Conservation (phyloP, 495 filamentous ascomycete genomes). For the Neurospora sp. region DNA sequence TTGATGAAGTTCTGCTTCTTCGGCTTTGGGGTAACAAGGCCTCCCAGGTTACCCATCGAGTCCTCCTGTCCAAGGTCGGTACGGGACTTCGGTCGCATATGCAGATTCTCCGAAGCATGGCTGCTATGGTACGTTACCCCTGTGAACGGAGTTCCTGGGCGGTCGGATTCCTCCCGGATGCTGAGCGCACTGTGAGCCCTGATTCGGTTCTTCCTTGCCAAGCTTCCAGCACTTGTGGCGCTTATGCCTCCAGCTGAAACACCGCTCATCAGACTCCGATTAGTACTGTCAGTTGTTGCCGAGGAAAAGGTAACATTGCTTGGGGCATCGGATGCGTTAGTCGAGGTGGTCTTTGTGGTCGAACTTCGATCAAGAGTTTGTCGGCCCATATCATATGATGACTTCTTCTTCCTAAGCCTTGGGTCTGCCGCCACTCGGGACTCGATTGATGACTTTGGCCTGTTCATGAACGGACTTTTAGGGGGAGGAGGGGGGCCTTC, state of each 20-base stretch:
- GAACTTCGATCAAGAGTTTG: slow-evolving; percentile 63
- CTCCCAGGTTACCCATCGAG: slow-evolving; percentile 46
- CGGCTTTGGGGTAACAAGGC: slow-evolving; percentile 73
- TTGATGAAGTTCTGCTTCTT: slow-evolving; percentile 95
- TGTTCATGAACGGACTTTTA: slow-evolving; percentile 37
- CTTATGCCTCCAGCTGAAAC: slow-evolving; percentile 82
- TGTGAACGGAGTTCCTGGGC: slow-evolving; percentile 63
- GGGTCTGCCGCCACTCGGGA: slow-evolving; percentile 18
- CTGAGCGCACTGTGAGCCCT: slow-evolving; percentile 45
- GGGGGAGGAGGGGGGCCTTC: slow-evolving; percentile 54
- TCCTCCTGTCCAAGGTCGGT: slow-evolving; percentile 34
- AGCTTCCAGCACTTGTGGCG: slow-evolving; percentile 88
- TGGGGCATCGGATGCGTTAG: slow-evolving; percentile 57
- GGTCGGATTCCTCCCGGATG: slow-evolving; percentile 39
- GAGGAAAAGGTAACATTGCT: slow-evolving; percentile 67
- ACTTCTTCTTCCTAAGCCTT: slow-evolving; percentile 53
- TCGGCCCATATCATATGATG: slow-evolving; percentile 70
- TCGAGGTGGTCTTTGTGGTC: slow-evolving; percentile 80
- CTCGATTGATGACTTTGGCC: slow-evolving; percentile 43
- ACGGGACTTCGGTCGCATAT: slow-evolving; percentile 36
- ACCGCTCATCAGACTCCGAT: slow-evolving; percentile 86
- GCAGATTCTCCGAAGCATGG: slow-evolving; percentile 52
- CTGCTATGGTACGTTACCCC: slow-evolving; percentile 78
- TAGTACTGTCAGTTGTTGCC: slow-evolving; percentile 63
- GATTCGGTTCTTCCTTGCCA: slow-evolving; percentile 58